Evolutionary conservation across 2,329 filamentous ascomycete genomes (phyloP).

Genomic region (Alternaria ethzedia): DNA sequence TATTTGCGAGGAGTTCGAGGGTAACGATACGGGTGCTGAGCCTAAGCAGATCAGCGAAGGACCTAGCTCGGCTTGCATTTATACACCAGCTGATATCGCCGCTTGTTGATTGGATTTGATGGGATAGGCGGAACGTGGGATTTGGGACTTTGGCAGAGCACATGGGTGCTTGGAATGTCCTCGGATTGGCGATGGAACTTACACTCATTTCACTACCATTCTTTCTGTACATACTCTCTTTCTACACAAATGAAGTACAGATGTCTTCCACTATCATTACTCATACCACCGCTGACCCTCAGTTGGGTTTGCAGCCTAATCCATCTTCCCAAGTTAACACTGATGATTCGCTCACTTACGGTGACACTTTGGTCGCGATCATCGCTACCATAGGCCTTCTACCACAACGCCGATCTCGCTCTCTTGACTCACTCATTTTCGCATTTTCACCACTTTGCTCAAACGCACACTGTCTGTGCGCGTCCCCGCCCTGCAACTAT

Average conservation of each 20-base stretch:
- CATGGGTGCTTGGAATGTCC: background rate
- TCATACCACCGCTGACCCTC: background rate
- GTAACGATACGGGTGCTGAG: slow-evolving; percentile 36
- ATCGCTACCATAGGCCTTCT: background rate
- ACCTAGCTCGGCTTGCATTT: slow-evolving; percentile 19
- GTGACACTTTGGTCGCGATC: background rate
- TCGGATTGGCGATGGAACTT: background rate
- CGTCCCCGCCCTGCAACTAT: background rate
- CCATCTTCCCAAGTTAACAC: background rate
- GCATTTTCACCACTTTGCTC: background rate
- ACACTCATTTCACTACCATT: background rate
- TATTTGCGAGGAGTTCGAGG: slow-evolving; percentile 46
- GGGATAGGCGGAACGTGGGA: background rate
- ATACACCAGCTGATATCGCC: slow-evolving; percentile 26
- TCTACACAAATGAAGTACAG: background rate
- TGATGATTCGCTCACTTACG: background rate
- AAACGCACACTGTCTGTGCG: background rate
- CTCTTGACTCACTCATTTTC: background rate
- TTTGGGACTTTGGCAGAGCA: background rate
- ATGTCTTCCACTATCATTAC: background rate
- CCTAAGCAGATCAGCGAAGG: slow-evolving; percentile 37
- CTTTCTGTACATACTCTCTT: background rate
- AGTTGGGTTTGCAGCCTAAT: background rate
- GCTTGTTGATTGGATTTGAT: slow-evolving; percentile 19
- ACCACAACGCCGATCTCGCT: background rate